These are phyloP conservation scores for Stereocaulon alpinum DNA, from an alignment of 495 filamentous ascomycete genomes.

Conservation along the genomic window DNA sequence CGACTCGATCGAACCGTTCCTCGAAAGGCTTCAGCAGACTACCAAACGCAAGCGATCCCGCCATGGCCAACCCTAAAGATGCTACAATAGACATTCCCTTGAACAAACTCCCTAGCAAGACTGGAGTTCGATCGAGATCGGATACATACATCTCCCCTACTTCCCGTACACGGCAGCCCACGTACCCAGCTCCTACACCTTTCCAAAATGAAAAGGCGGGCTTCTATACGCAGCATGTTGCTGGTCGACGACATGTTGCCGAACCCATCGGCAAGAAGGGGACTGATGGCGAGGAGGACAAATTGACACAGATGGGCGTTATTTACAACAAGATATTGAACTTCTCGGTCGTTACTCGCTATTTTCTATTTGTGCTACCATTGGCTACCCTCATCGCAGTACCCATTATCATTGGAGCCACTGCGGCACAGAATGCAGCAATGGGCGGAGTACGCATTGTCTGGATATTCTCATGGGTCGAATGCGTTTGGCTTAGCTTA, in stretches of 20 bases:
- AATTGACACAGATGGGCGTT: conserved; percentile 71
- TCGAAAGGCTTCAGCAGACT: conserved; percentile 39
- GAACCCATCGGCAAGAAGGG: conserved; percentile 37
- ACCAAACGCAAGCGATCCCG: conserved; percentile 23
- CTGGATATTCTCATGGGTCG: conserved; percentile 84
- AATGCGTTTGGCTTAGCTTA: conserved; percentile 77
- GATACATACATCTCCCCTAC: conserved; percentile 25
- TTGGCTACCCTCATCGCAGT: conserved; percentile 64
- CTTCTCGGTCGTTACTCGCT: conserved; percentile 78
- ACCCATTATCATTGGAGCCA: conserved; percentile 70
- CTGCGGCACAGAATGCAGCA: conserved; percentile 35
- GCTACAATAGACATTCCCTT: conserved; percentile 52
- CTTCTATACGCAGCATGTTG: conserved; percentile 37
- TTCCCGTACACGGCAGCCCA: conserved; percentile 15
- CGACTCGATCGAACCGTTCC: conserved; percentile 19
- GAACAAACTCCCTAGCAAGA: conserved; percentile 32
- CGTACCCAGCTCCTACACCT: conserved; percentile 14
- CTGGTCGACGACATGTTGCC: conserved; percentile 45
- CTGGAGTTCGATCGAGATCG: conserved; percentile 32
- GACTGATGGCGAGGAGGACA: conserved; percentile 50
- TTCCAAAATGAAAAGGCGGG: conserved; percentile 19
- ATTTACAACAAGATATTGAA: conserved; percentile 76
- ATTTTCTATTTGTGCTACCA: conserved; percentile 80
- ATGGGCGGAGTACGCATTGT: conserved; percentile 60
- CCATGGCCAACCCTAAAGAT: conserved; percentile 42